Evolutionary conservation across 1,284 basidiomycete genomes (phyloP).

Genomic region (Cutaneotrichosporon cutaneum): DNA sequence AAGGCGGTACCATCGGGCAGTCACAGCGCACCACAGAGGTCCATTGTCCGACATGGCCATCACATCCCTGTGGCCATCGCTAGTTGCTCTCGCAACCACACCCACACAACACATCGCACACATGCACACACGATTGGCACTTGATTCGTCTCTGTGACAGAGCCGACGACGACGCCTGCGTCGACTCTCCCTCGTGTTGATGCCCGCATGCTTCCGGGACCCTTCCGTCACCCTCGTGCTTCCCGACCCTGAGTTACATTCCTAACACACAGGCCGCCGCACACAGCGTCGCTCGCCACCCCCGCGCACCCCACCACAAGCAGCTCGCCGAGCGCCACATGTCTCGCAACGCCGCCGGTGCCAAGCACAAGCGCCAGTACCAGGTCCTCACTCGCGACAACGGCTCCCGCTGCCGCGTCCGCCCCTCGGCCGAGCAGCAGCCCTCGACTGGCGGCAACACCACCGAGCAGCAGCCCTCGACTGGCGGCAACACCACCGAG

Average conservation of each 20-base stretch:
- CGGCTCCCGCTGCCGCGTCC: conserved; percentile 47
- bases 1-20: not conserved
- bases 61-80: not conserved
- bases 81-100: not conserved
- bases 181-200: not conserved
- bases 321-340: not conserved
- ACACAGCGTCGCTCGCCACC: conserved; percentile 14
- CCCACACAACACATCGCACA: not conserved
- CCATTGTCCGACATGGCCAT: not conserved
- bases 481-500: conserved; percentile 6
- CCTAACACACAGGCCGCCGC: conserved; percentile 15
- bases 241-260: not conserved
- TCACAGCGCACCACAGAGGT: not conserved
- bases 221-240: not conserved
- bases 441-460: conserved; percentile 4
- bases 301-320: conserved; percentile 8
- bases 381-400: conserved; percentile 34
- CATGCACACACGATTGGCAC: not conserved
- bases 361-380: conserved; percentile 46
- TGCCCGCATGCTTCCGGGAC: not conserved
- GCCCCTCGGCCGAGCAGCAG: conserved; percentile 24
- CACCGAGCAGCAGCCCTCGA: not conserved
- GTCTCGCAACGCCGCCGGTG: conserved; percentile 9
- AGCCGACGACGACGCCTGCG: not conserved
- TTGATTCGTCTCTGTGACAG: not conserved